Percentiles rank a stretch among this genome's conserved stretches.
Conservation (phyloP, 768 basidiomycete genomes). For the Tylopilus felleus region DNA sequence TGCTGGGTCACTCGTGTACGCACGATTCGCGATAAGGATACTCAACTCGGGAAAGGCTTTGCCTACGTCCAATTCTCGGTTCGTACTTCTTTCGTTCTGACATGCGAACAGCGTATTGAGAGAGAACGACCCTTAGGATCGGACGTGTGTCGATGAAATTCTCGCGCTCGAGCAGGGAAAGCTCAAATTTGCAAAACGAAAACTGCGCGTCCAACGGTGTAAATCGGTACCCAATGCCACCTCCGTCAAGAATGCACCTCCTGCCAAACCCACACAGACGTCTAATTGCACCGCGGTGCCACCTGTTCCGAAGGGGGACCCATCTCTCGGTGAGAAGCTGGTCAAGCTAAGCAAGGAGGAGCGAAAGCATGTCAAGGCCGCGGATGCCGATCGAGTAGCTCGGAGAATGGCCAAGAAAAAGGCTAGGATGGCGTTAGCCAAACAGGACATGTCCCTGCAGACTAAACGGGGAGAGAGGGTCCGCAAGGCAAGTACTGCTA, state of each 20-base stretch:
- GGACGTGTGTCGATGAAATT: conserved; percentile 88
- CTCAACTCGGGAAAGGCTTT: conserved; percentile 93
- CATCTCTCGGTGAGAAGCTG: conserved; percentile 73
- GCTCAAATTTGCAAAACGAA: conserved; percentile 91
- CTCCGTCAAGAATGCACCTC: conserved; percentile 13
- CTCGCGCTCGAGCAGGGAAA: conserved; percentile 73
- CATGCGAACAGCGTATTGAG: background rate
- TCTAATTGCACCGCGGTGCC: conserved; percentile 7
- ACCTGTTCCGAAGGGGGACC: conserved; percentile 70
- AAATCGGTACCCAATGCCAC: conserved; percentile 57
- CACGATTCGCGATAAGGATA: conserved; percentile 84
- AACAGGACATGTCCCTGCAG: conserved; percentile 35
- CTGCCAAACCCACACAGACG: conserved; percentile 3
- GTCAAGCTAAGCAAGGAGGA: conserved; percentile 78
- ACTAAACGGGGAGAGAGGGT: conserved; percentile 47
- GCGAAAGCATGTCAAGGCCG: conserved; percentile 76
- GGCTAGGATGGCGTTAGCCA: conserved; percentile 52
- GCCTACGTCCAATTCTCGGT: conserved; percentile 89
- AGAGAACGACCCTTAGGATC: conserved; percentile 52
- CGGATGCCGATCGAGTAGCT: conserved; percentile 76
- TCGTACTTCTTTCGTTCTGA: background rate
- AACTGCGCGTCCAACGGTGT: conserved; percentile 86
- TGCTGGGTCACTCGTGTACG: conserved; percentile 83
- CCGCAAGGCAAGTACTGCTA: conserved; percentile 36
- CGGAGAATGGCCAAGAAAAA: conserved; percentile 90